Percentiles rank a stretch among this genome's conserved stretches.
Conservation (phyloP, 75 land plant species). For the Pinus albicaulis region DNA sequence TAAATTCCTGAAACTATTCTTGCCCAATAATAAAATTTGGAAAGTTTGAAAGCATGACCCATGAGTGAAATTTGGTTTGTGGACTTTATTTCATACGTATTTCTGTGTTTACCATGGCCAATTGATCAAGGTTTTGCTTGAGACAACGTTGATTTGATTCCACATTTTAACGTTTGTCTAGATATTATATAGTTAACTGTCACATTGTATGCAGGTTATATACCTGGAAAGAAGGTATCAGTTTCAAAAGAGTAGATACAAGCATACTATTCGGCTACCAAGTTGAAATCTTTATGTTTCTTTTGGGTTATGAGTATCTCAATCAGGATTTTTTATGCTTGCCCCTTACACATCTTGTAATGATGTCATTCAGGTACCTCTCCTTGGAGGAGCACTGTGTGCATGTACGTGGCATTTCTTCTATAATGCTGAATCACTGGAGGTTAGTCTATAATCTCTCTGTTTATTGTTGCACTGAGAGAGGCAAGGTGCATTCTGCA, state of each 20-base stretch:
- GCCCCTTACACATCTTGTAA: constrained; percentile 6
- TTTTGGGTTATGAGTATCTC: background rate
- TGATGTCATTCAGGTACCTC: constrained; percentile 64
- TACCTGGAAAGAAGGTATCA: background rate
- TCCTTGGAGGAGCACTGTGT: constrained; percentile 97
- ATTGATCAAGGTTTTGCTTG: background rate
- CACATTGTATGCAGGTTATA: background rate
- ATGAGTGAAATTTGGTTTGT: background rate
- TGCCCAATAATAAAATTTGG: background rate
- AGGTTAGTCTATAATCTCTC: constrained; percentile 67
- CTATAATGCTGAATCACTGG: constrained; percentile 92
- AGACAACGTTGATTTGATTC: background rate
- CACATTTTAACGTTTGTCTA: background rate
- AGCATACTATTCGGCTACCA: background rate
- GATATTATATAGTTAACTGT: background rate
- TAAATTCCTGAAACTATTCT: background rate
- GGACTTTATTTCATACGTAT: background rate
- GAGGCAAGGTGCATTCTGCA: no score
- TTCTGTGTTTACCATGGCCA: background rate
- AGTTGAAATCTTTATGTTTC: background rate
- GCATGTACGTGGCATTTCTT: constrained; percentile 99
- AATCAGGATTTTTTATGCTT: background rate
- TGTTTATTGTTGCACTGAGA: background rate
- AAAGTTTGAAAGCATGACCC: constrained; percentile 7
- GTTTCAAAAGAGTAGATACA: background rate